Evolutionary conservation across 768 basidiomycete species (phyloP).

Genomic region (Mycena pura): DNA sequence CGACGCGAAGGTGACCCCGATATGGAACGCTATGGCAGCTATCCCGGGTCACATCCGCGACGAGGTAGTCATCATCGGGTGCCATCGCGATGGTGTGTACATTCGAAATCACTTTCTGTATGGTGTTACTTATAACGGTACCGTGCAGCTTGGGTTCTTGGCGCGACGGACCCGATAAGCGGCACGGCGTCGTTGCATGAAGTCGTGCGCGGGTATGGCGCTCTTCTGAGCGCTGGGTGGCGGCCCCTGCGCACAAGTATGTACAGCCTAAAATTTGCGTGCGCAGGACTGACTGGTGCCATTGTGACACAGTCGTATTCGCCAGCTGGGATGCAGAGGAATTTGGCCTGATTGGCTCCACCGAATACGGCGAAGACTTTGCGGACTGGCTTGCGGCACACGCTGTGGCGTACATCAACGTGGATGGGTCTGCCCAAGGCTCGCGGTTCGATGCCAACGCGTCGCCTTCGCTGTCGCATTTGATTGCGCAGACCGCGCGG

Average conservation of each 20-base stretch:
- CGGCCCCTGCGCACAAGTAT: constrained; percentile 73
- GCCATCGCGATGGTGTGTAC: constrained; percentile 82
- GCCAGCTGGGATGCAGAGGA: constrained; percentile 83
- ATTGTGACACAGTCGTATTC: constrained; percentile 63
- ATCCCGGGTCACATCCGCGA: constrained; percentile 85
- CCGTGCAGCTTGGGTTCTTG: constrained; percentile 71
- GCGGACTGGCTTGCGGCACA: constrained; percentile 63
- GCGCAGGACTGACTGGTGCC: constrained; percentile 13
- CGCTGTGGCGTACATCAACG: constrained; percentile 68
- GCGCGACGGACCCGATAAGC: constrained; percentile 79
- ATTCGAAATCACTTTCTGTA: neutral
- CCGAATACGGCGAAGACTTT: constrained; percentile 82
- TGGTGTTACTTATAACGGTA: neutral
- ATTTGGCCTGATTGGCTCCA: constrained; percentile 68
- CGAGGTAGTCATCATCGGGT: constrained; percentile 87
- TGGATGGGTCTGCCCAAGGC: constrained; percentile 57
- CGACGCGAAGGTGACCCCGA: constrained; percentile 80
- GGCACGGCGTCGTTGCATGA: constrained; percentile 84
- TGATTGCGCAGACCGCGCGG: constrained; percentile 59
- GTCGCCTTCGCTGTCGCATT: constrained; percentile 71
- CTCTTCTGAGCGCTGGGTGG: constrained; percentile 76
- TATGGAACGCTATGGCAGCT: constrained; percentile 88
- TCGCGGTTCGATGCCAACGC: constrained; percentile 56
- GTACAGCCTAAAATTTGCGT: neutral
- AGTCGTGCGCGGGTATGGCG: constrained; percentile 76